Evolutionary conservation across 495 filamentous ascomycete species (phyloP).

Genomic region (Annulohypoxylon moriforme): DNA sequence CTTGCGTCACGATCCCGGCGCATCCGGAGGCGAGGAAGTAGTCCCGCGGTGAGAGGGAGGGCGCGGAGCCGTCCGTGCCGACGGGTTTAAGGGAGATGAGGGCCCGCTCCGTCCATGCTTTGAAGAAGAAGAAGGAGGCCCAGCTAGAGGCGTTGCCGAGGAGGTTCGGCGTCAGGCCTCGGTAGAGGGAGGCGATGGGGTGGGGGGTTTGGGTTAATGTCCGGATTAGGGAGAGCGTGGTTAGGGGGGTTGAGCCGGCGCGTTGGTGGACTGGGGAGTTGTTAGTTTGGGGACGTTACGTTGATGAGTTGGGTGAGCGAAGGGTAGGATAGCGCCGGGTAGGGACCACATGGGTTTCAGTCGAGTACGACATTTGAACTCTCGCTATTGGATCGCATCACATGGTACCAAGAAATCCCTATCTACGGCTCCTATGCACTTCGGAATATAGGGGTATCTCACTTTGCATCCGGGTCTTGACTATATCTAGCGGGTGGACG

Average conservation of each 20-base stretch:
- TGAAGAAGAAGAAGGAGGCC: conserved; percentile 88
- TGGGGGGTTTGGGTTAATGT: conserved; percentile 54
- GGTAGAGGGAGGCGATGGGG: conserved; percentile 77
- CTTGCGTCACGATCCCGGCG: conserved; percentile 78
- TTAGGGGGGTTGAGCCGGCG: conserved; percentile 47
- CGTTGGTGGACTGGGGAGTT: conserved; percentile 52
- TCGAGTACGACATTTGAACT: neutral
- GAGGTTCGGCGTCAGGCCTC: conserved; percentile 89
- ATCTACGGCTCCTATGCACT: neutral
- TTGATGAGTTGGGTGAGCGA: neutral
- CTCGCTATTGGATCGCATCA: neutral
- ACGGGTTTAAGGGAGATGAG: conserved; percentile 45
- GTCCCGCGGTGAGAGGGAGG: conserved; percentile 72
- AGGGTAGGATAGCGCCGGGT: neutral
- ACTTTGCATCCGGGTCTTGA: conserved; percentile 97
- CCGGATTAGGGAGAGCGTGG: conserved; percentile 59
- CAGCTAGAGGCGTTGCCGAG: conserved; percentile 91
- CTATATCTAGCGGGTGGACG: conserved; percentile 88
- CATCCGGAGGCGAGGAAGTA: conserved; percentile 84
- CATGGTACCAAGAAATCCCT: neutral
- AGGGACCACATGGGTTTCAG: neutral
- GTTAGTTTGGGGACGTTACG: neutral
- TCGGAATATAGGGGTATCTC: conserved; percentile 22
- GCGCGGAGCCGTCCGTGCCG: neutral
- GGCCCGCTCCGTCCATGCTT: conserved; percentile 58